Conservation (phyloP, 1,284 basidiomycete species). For the Pyrrhoderma noxium region DNA sequence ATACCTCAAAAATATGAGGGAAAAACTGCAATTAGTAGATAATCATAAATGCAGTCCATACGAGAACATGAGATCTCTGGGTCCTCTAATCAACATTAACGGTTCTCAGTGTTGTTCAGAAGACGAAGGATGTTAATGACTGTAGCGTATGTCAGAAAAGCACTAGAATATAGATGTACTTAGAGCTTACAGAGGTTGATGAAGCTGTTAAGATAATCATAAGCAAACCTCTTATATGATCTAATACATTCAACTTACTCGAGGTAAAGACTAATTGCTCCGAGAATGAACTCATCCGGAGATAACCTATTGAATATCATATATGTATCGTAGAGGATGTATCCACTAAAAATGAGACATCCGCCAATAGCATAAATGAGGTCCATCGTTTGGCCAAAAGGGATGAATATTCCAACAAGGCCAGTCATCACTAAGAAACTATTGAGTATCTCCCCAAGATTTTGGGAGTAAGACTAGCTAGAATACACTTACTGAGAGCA, state of each 20-base stretch:
- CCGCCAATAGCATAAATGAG: conserved; percentile 74
- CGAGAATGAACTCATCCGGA: conserved; percentile 85
- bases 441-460: too few species aligned
- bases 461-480: neutral
- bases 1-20: too few species aligned
- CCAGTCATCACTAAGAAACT: conserved; percentile 56
- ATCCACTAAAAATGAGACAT: conserved; percentile 76
- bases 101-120: conserved; percentile 47
- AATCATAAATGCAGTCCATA: too few species aligned
- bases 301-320: conserved; percentile 74
- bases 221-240: conserved; percentile 13
- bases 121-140: conserved; percentile 74
- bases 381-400: conserved; percentile 71
- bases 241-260: conserved; percentile 44
- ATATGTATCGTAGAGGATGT: conserved; percentile 83
- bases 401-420: conserved; percentile 73
- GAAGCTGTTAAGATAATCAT: conserved; percentile 35
- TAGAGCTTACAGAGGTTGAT: conserved; percentile 65
- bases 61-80: too few species aligned
- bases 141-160: conserved; percentile 24
- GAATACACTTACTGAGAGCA: conserved; percentile 48
- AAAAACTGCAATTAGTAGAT: too few species aligned
- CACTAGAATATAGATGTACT: neutral
- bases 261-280: conserved; percentile 79
- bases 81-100: conserved; percentile 21